Percentiles rank a stretch among this genome's conserved stretches.
phyloP scores from a whole-genome alignment of 495 filamentous ascomycete genomes.

The Lindgomyces ingoldianus region DNA sequence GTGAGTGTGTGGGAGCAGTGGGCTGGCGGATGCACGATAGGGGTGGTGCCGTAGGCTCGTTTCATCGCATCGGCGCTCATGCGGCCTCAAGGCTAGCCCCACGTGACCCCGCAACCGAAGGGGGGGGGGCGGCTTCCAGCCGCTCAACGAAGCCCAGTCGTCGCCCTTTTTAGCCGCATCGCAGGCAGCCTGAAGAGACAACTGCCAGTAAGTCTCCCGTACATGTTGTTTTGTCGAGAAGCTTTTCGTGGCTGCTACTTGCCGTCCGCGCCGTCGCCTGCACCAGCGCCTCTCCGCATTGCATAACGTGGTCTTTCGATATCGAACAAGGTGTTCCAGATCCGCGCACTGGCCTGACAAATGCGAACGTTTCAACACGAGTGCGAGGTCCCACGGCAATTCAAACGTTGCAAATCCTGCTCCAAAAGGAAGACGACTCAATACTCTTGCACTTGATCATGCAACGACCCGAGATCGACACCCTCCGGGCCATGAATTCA shows the following conservation, averaged over 20 bases:
- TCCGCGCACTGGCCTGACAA: slow-evolving; percentile 15
- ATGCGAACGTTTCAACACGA: slow-evolving; percentile 17
- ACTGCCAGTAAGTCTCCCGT: too few species aligned
- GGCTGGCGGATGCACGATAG: slow-evolving; percentile 14
- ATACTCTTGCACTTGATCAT: neutral
- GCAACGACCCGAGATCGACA: neutral
- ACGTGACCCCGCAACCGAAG: neutral
- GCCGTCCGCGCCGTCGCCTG: too few species aligned
- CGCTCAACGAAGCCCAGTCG: neutral
- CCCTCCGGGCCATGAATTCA: neutral
- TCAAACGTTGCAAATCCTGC: slow-evolving; percentile 1
- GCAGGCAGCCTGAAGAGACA: too few species aligned
- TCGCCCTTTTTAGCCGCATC: neutral
- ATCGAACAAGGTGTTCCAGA: slow-evolving; percentile 8
- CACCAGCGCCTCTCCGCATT: slow-evolving; percentile 2
- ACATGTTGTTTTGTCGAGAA: neutral
- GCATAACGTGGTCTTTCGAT: slow-evolving; percentile 13
- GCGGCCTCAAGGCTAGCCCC: neutral
- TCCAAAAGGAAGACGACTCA: neutral
- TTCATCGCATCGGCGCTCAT: slow-evolving; percentile 16
- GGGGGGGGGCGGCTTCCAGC: too few species aligned
- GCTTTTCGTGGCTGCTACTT: too few species aligned
- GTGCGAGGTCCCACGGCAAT: neutral
- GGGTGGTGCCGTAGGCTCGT: slow-evolving; percentile 8
- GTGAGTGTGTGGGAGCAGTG: neutral